A percentile compares a stretch with the other conserved stretches of the same genome.
phyloP scores from a whole-genome alignment of 495 filamentous ascomycete genomes.

The Daldinia decipiens region DNA sequence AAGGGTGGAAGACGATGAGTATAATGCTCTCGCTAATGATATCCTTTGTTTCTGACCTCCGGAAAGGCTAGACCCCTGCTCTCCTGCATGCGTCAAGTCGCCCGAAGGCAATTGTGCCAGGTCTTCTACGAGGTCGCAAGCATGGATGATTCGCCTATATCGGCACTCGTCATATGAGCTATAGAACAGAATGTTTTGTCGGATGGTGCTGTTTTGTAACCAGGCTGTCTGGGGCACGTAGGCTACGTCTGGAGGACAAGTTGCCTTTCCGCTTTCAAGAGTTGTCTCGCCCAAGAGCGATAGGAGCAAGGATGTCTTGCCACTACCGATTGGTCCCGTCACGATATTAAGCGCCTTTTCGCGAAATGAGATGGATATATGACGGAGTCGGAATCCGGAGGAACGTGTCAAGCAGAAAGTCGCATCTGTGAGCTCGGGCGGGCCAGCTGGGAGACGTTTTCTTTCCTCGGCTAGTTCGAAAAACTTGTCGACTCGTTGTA shows the following conservation, averaged over 20 bases:
- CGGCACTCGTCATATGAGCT: not conserved
- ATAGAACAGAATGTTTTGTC: slow-evolving; percentile 3
- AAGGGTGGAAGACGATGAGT: not conserved
- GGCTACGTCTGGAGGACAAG: slow-evolving; percentile 5
- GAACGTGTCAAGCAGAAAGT: slow-evolving; percentile 4
- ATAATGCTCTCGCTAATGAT: slow-evolving; percentile 7
- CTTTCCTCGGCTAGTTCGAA: not conserved
- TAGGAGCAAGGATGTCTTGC: slow-evolving; percentile 4
- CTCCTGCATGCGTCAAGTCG: slow-evolving; percentile 6
- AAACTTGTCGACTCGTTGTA: slow-evolving; percentile 6
- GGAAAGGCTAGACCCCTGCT: slow-evolving; percentile 2
- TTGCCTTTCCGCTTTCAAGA: slow-evolving; percentile 6
- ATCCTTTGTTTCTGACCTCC: slow-evolving; percentile 10
- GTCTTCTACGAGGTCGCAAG: slow-evolving; percentile 1
- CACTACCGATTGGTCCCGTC: slow-evolving; percentile 1
- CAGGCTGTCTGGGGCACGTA: slow-evolving; percentile 3
- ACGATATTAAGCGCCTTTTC: not conserved
- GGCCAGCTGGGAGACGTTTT: slow-evolving; percentile 1
- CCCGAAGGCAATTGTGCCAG: not conserved
- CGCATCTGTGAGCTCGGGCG: not conserved
- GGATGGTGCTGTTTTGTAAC: slow-evolving; percentile 5
- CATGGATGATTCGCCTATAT: slow-evolving; percentile 1
- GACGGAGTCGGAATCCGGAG: not conserved
- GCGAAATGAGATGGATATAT: not conserved
- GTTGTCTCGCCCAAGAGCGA: slow-evolving; percentile 8